Base-by-base conservation (phyloP, 805 yeast species). In the Danielia reshetovae region DNA sequence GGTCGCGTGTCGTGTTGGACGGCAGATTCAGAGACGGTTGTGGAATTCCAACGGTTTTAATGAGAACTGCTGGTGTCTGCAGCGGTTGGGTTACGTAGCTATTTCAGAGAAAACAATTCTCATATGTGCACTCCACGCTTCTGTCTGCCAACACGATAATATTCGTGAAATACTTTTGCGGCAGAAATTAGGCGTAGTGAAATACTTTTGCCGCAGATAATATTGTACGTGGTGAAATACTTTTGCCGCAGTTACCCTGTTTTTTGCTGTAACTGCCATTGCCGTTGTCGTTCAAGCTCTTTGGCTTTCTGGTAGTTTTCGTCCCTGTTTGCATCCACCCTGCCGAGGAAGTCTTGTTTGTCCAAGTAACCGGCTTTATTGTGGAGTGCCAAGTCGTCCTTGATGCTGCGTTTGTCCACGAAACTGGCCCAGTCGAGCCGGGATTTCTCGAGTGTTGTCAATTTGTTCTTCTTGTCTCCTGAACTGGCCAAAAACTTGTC, bases 361-460 rank as follows among this genome's bases (percentile, higher is more conserved):
- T 86, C 95, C 51, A 93, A 64, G 60, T 81, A 93, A 7, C 98
- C 98, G 34, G 81, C 93, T 65, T 85, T 89, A 55, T 88, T 89
- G 53, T 81, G 83, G 37, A 75, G 72, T 30, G 71, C 73, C 52
- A 93, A 73, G 43, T 93, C 98, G 45, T 86, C 96, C 34, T 75
- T 71, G 30, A 93, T 80, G 36, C 88, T 88, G 44, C 81, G 79
- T 45, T 83, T 74, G 60, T 90, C 97, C 19, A 93, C 96, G 61
- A 85, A 88, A 30, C 85, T 77, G 1, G 95, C 94, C 95, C 97
- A 93, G 60, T 93, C 98, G 32, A 93, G 68, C 43, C 95, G 70
- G 1, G 95, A 85, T 60, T 93, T 93, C 55, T 93, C 97, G 44
- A 93, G 65, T 0, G 98, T 93, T 16, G 95, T 85, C 42, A 93